phyloP scores from a whole-genome alignment of 2,329 filamentous ascomycete genomes.

The Hypoxylon sp. region DNA sequence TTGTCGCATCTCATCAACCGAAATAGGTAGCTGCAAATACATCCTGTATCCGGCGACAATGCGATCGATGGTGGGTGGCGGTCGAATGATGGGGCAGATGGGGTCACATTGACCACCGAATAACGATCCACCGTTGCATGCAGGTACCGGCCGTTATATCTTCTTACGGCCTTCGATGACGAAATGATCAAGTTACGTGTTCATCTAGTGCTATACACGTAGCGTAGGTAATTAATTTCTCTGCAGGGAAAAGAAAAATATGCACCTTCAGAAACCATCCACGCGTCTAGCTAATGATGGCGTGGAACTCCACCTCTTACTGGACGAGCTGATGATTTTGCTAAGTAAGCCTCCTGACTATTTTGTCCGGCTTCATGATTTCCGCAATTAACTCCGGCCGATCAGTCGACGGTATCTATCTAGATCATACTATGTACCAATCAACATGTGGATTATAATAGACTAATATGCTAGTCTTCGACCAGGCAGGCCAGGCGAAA shows the following conservation, averaged over 20 bases:
- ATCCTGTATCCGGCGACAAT: neutral
- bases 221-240: conserved; percentile 27
- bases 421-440: too few species aligned
- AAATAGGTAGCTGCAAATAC: conserved; percentile 5
- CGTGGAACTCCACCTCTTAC: conserved; percentile 10
- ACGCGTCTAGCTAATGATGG: conserved; percentile 34
- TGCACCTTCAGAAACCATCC: conserved; percentile 28
- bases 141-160: conserved; percentile 45
- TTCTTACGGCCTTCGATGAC: conserved; percentile 39
- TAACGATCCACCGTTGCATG: conserved; percentile 39
- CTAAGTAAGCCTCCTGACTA: neutral
- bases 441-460: too few species aligned
- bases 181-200: conserved; percentile 33
- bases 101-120: conserved; percentile 19
- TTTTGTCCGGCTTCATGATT: neutral
- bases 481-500: neutral
- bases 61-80: conserved; percentile 28
- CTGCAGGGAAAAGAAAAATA: conserved; percentile 14
- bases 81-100: conserved; percentile 20
- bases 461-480: neutral
- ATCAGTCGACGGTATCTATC: neutral
- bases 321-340: conserved; percentile 10
- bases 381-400: neutral
- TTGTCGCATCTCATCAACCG: conserved; percentile 13
- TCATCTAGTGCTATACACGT: conserved; percentile 26